Evolutionary conservation across 495 filamentous ascomycete genomes (phyloP), one percentile per base, ranked within the genome.

Genomic region (Aspergillus panamensis): DNA sequence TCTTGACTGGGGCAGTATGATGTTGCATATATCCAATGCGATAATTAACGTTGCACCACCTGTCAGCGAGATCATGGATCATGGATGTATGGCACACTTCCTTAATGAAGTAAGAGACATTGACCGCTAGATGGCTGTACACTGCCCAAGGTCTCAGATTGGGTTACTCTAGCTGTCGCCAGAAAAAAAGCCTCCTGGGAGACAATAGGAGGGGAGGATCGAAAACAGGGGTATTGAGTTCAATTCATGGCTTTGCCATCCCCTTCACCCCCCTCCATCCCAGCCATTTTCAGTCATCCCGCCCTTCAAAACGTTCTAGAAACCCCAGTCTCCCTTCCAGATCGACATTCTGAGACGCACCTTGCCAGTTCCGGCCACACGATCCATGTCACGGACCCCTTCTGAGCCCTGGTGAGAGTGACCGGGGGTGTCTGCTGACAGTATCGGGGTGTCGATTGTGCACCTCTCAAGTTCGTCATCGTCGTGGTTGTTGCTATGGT

Each of bases 341-440:
- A 50, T 48, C 31, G 20, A 32, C 44, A 13, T 19, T 20, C 16
- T 8, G 42, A 17, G 33, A 51, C n/a, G 55, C 35, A 43, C 47
- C 47, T 57, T 51, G 7, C 47, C 47, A 51, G 9, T 42, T 57
- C 35, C 55, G 55, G 55, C 25, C 3, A 4, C 19, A 8, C 45
- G 3, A 17, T 29, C 21, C 21, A 20, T 35, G 19, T 57, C 45
- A 42, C 13, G 51, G 37, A 49, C 13, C 47, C 51, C 20, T 43
- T 30, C 9, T 20, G 19, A 47, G 54, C 33, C 35, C n/a, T 48
- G 29, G 20, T 43, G 16, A 35, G 37, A 58, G n/a, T n/a, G n/a
- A n/a, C n/a, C n/a, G n/a, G n/a, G n/a, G n/a, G 17, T 25, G 48
- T 47, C 48, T 52, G 47, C 56, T 58, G 56, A 58, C 56, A 45